Base-by-base conservation (phyloP, 2,329 filamentous ascomycete genomes). In the Diaporthe citrichinensis region DNA sequence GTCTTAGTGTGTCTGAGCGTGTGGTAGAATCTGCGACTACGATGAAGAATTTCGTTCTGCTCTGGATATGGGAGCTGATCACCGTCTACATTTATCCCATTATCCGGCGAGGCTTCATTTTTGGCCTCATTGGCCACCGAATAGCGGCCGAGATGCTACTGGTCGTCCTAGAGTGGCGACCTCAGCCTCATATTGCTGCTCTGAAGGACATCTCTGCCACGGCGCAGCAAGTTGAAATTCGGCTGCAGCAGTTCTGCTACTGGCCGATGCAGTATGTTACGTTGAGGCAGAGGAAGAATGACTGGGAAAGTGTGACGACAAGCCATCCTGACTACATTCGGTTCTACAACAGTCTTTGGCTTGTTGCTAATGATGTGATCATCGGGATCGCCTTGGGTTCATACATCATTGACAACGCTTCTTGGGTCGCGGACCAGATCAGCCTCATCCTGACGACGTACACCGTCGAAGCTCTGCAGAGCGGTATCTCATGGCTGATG, bases 261-360 rank as follows among this genome's bases (percentile, higher is more conserved):
- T 98, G 96, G 96, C 97, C 97, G 2, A 95, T 98, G 84, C 96
- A 99, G 83, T 98, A 98, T 82, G 90, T 96, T 58, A 98, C 95
- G 23, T 85, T 99, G 62, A 93, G 96, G n/a, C 92, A 94, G 81
- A 90, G 96, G 53, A 97, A 98, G 82, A 92, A 93, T 77, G 95
- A 98, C 80, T 98, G 97, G 96, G 94, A 95, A 75, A 98, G 96
- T 82, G 94, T 98, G 73, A 98, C 96, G 0, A 97, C 94, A 65
- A 98, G 94, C 80, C 96, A 99, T 83, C 95, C 96, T 0, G 97
- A 99, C 83, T 99, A 99, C 83, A 99, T 99, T 79, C 94, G 97
- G 23, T 99, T 99, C 85, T 99, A 98, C 86, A 99, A 99, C 84
- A 98, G 95, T 81, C 87, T 99, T 6, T 99, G 97, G 97, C 93